Evolutionary conservation across 2,329 filamentous ascomycete genomes (phyloP), one percentile per base, ranked within the genome.

Genomic region (Zymoseptoria tritici): DNA sequence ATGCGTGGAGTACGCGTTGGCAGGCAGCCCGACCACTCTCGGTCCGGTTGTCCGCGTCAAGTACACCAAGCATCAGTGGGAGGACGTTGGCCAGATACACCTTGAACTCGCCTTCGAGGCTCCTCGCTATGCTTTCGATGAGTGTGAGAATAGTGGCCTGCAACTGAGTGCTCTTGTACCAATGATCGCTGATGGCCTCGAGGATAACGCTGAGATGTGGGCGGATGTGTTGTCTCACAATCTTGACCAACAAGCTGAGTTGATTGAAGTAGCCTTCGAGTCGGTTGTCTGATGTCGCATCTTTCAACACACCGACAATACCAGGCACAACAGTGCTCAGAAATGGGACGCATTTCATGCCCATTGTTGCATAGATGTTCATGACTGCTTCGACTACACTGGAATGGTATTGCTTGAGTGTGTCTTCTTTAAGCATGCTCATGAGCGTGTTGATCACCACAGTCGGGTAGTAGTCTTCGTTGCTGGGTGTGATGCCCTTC

Each of bases 251-350:
- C 49, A 93, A 89, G 51, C 92, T 91, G 56, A 99, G 81, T 72
- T 99, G 94, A 70, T 94, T 99, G 78, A 99, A 99, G 73, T 99
- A 99, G 2, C 91, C 93, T 72, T 99, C 94, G 0, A 96, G 83
- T 11, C 71, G 61, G 16, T 65, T 64, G 55, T 85, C 88, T 2
- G 84, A 80, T 16, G 90, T 85, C 5, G 92, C 91, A 55, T 88
- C 88, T 66, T 88, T 84, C 62, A 99, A 96, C 58, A 99, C 93
- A 16, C 85, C 81, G 50, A 99, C 82, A 71, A 99, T 99, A 0
- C 91, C 94, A 0, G 95, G 94, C 31, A 99, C 90, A 62, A 99
- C 97, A 62, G 94, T 88, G 62, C 90, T 89, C 1, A 99, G 83
- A 74, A 97, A 99, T 0, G 91, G 89, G 8, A 99, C 93, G 72